Percentiles rank a stretch among this genome's conserved stretches.
Evolutionary conservation across 2,329 filamentous ascomycete genomes (phyloP).

Genomic region (Passalora sequoiae): DNA sequence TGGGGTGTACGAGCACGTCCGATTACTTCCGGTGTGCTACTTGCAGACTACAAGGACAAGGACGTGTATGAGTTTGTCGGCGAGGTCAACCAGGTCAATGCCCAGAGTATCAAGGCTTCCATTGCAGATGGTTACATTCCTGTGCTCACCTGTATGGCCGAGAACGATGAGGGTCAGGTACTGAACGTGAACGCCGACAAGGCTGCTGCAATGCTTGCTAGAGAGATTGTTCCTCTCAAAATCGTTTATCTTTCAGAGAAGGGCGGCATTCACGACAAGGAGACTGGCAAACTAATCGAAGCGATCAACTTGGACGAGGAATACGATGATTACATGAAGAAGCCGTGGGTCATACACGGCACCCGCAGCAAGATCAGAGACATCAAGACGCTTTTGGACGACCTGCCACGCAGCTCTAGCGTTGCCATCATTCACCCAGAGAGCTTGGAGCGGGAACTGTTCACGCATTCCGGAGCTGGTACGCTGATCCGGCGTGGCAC

Average conservation of each 20-base stretch:
- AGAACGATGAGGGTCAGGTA: conserved; percentile 83
- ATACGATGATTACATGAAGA: conserved; percentile 84
- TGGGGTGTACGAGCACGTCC: conserved; percentile 85
- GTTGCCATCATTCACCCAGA: conserved; percentile 97
- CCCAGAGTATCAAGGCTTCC: conserved; percentile 80
- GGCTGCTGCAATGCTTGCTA: conserved; percentile 85
- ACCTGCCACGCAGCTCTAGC: conserved; percentile 83
- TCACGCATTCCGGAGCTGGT: conserved; percentile 91
- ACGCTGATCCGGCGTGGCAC: conserved; percentile 89
- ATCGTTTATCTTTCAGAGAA: conserved; percentile 99
- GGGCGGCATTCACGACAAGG: conserved; percentile 89
- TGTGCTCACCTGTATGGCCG: conserved; percentile 92
- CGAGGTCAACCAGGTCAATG: conserved; percentile 90
- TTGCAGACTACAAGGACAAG: conserved; percentile 91
- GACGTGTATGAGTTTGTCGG: conserved; percentile 94
- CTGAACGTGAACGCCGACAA: conserved; percentile 98
- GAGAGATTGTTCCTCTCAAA: conserved; percentile 85
- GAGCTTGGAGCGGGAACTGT: conserved; percentile 91
- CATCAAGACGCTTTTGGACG: conserved; percentile 87
- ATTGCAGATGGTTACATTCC: conserved; percentile 89
- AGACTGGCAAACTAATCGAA: conserved; percentile 91
- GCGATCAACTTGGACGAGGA: conserved; percentile 97
- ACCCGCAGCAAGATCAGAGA: conserved; percentile 96
- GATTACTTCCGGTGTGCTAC: conserved; percentile 83
- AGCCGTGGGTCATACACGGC: conserved; percentile 92